phyloP scores from a whole-genome alignment of 352 stramenopile species.

The Globisporangium paddicum region DNA sequence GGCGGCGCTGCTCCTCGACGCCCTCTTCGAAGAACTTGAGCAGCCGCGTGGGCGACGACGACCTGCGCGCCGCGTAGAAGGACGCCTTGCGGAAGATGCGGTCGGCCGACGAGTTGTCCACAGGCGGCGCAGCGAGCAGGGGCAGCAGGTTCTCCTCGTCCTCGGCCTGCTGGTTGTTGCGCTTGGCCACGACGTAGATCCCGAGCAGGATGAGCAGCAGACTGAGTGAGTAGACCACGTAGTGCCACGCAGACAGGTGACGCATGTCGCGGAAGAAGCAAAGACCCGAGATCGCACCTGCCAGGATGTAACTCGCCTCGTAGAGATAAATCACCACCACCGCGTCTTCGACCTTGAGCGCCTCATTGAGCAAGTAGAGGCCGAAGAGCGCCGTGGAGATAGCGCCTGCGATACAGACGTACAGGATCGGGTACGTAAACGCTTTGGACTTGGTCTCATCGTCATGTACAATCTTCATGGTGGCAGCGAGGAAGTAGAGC shows the following conservation, averaged over 20 bases:
- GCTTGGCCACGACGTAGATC: slow-evolving; percentile 67
- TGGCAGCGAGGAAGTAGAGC: slow-evolving; percentile 70
- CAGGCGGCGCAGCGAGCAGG: slow-evolving; percentile 37
- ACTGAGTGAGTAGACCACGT: slow-evolving; percentile 69
- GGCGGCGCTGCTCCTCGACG: slow-evolving; percentile 9
- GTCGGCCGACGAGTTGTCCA: slow-evolving; percentile 39
- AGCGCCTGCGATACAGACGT: slow-evolving; percentile 58
- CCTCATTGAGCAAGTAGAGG: slow-evolving; percentile 70
- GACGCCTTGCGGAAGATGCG: slow-evolving; percentile 51
- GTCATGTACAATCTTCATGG: slow-evolving; percentile 64
- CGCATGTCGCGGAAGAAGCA: slow-evolving; percentile 84
- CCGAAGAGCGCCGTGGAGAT: slow-evolving; percentile 59
- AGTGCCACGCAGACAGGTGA: slow-evolving; percentile 55
- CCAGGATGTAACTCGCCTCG: slow-evolving; percentile 75
- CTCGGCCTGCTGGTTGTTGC: slow-evolving; percentile 29
- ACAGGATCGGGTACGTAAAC: slow-evolving; percentile 59
- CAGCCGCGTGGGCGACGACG: slow-evolving; percentile 29
- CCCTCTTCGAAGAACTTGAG: slow-evolving; percentile 15
- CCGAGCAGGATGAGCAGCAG: slow-evolving; percentile 64
- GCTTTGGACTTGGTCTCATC: slow-evolving; percentile 38
- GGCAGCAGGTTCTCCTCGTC: slow-evolving; percentile 60
- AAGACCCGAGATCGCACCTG: slow-evolving; percentile 65
- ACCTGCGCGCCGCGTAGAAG: slow-evolving; percentile 35
- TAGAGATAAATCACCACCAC: slow-evolving; percentile 85
- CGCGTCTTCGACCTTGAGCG: slow-evolving; percentile 75